Base-by-base conservation (phyloP, 306 rosid species). In the Albizia julibrissin region DNA sequence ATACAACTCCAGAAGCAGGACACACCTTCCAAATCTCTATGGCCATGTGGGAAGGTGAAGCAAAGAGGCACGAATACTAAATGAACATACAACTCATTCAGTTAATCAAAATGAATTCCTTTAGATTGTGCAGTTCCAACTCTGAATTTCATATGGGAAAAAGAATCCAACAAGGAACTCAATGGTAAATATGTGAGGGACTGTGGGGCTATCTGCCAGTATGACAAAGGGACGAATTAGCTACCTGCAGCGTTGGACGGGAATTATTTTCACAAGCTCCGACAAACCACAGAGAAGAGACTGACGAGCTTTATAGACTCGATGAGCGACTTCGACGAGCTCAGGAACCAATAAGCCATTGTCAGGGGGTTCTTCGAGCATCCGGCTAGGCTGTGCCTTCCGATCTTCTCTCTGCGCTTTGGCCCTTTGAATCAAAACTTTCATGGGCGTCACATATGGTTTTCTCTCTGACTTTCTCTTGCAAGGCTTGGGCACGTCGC, bases 331-430 rank as follows among this genome's bases (percentile, higher is more conserved):
- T 9, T 82, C 80, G 29, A 91, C 87, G 14, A 94, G 89, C 68
- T 94, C 92, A 12, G 97, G 96, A 47, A 94, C 93, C 85, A 92
- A 64, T 29, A 94, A 81, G 4, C 98, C 98, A 64, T 94, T 94
- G 14, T 80, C 89, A 22, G 98, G 97, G 2, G 96, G 85, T 5
- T 88, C 84, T 81, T 88, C 89, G 9, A 91, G 84, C 88, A 92
- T 78, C 80, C 89, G 80, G 78, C 91, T 87, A 2, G 94, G 97
- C 27, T 92, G 85, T 3, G 85, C 87, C 90, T 87, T 91, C 61
- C 93, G 82, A 12, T 88, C 88, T 80, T 84, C 88, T 87, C 82
- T 92, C 83, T 91, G 92, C 78, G 83, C 84, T 76, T 89, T 94
- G 47, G 93, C 96, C 77, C 89, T 89, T 67, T 73, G 88, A 59